Evolutionary conservation across 2,329 filamentous ascomycete species (phyloP).

Genomic region (Pleomassaria siparia): DNA sequence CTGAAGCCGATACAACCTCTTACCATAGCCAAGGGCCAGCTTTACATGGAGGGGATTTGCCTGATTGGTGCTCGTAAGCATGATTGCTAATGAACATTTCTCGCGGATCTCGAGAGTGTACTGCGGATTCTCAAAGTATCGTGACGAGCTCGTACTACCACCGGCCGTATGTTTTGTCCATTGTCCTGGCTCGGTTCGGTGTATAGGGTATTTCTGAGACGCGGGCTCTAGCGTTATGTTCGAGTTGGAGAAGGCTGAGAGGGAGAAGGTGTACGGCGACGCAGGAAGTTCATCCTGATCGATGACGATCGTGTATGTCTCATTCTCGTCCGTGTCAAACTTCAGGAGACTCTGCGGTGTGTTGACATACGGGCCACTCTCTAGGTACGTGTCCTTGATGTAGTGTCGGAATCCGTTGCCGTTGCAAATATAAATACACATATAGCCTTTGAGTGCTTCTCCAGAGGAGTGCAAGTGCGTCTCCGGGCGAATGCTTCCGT

Average conservation of each 20-base stretch:
- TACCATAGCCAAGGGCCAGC: slow-evolving; percentile 74
- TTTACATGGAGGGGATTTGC: slow-evolving; percentile 82
- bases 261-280: slow-evolving; percentile 77
- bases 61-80: slow-evolving; percentile 68
- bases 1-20: slow-evolving; percentile 69
- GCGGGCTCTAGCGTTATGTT: slow-evolving; percentile 65
- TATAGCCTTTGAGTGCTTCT: slow-evolving; percentile 66
- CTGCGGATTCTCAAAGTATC: slow-evolving; percentile 85
- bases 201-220: slow-evolving; percentile 59
- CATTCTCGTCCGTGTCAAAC: slow-evolving; percentile 60
- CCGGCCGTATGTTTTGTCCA: slow-evolving; percentile 84
- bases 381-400: slow-evolving; percentile 69
- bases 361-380: slow-evolving; percentile 85
- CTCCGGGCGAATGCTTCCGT: slow-evolving; percentile 28
- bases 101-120: slow-evolving; percentile 66
- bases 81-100: slow-evolving; percentile 66
- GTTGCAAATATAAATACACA: slow-evolving; percentile 81
- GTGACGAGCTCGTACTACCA: slow-evolving; percentile 74
- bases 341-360: slow-evolving; percentile 88
- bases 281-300: slow-evolving; percentile 78
- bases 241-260: slow-evolving; percentile 75
- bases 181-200: slow-evolving; percentile 60
- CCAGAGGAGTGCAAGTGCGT: slow-evolving; percentile 25
- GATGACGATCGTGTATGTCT: slow-evolving; percentile 65
- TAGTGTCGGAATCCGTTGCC: slow-evolving; percentile 71